Conservation (phyloP, 2,329 filamentous ascomycete species). For the Claviceps spartinae region DNA sequence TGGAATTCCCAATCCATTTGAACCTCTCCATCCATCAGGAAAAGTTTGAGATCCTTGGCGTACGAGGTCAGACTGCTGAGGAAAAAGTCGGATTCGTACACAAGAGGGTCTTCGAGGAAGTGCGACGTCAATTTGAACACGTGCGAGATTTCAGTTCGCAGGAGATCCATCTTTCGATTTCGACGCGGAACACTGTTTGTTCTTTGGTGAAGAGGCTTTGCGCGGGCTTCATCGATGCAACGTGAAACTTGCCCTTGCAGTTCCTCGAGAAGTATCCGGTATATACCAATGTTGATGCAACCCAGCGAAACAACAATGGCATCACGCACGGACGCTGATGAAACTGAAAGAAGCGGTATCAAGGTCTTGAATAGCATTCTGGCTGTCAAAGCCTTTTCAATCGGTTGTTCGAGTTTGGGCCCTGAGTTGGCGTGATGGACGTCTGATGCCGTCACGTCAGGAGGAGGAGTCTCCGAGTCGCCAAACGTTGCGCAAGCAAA, state of each 20-base stretch:
- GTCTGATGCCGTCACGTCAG: constrained; percentile 28
- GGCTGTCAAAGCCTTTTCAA: constrained; percentile 75
- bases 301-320: constrained; percentile 86
- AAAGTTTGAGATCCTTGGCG: constrained; percentile 82
- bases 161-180: constrained; percentile 69
- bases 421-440: constrained; percentile 68
- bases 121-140: constrained; percentile 90
- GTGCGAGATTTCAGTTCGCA: constrained; percentile 90
- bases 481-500: constrained; percentile 94
- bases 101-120: constrained; percentile 65
- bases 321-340: constrained; percentile 69
- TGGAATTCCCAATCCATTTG: constrained; percentile 94
- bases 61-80: constrained; percentile 79
- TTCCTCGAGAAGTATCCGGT: constrained; percentile 78
- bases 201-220: constrained; percentile 75
- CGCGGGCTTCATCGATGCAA: constrained; percentile 80
- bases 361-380: constrained; percentile 82
- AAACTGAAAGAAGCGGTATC: constrained; percentile 71
- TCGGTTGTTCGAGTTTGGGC: constrained; percentile 49
- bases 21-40: constrained; percentile 87
- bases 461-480: constrained; percentile 52
- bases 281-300: constrained; percentile 89
- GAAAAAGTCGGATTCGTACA: constrained; percentile 82
- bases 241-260: constrained; percentile 73
- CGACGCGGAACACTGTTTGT: constrained; percentile 70